Evolutionary conservation across 2,329 filamentous ascomycete species (phyloP), one percentile per base, ranked within the genome.

Genomic region (Aureobasidium sp.): DNA sequence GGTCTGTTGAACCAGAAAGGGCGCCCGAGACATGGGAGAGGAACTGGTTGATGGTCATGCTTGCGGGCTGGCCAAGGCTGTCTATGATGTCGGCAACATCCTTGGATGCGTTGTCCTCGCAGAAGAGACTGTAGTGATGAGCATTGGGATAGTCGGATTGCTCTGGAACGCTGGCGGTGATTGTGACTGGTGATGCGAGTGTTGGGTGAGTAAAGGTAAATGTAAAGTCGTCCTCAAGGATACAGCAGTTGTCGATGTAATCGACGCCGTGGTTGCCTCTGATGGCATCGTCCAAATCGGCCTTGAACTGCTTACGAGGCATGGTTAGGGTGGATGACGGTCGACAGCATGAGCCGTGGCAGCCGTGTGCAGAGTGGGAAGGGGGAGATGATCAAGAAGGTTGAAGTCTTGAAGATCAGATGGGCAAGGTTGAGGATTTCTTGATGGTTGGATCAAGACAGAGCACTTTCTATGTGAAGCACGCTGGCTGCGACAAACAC

Each of bases 221-320:
- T 15, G 80, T 80, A 62, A 95, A 78, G 71, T 93, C 88, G 35
- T 88, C 86, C 5, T 86, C 84, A 17, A 88, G 88, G 39, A 77
- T 76, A 37, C 75, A 74, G 27, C 96, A 75, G 37, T 78, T 70
- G 52, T 74, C 74, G 52, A 94, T 77, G 53, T 79, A 74, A 0
- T 68, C 68, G 22, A 73, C 69, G 44, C 70, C 68, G 15, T 68
- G 64, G 7, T 72, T 47, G 31, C 31, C 33, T 24, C 48, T 33
- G 60, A 35, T 27, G 35, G 74, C 78, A 47, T 75, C 73, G 31
- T 71, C 76, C 68, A 79, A 75, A 70, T 92, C 87, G 56, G 78
- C 75, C 52, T 85, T 78, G 71, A 89, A 92, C 39, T 82, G 80
- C 68, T 81, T 82, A 63, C 85, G 81, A 65, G 85, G 81, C 89